Percentiles rank a stretch among this genome's conserved stretches.
Conservation (phyloP, 257 asterid genomes). For the Apocynum venetum region DNA sequence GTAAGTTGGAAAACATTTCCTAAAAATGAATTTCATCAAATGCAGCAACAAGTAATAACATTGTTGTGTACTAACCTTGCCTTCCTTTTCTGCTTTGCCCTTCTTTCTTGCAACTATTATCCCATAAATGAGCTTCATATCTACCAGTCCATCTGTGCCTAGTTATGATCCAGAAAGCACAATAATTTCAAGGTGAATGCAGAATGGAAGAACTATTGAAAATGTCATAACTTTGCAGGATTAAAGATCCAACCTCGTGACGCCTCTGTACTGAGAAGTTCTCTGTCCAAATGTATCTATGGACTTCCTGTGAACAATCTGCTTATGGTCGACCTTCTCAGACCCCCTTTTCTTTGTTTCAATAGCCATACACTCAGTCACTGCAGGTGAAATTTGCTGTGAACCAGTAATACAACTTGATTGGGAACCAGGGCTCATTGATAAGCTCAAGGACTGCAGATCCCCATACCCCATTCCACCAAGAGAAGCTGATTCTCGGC, state of each 20-base stretch:
- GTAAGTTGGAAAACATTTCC: constrained; percentile 2
- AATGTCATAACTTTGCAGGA: background rate
- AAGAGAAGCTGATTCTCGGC: constrained; percentile 33
- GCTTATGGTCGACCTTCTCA: constrained; percentile 58
- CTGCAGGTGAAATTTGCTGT: constrained; percentile 42
- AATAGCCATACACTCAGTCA: constrained; percentile 38
- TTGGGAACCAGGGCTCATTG: constrained; percentile 96
- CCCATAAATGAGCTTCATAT: constrained; percentile 99
- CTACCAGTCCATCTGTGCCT: constrained; percentile 99
- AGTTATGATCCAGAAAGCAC: constrained; percentile 12
- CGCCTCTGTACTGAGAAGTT: constrained; percentile 94
- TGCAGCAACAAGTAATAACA: background rate
- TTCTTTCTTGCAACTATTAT: constrained; percentile 96
- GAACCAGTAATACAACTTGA: constrained; percentile 75
- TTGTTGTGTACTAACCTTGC: constrained; percentile 54
- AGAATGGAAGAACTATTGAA: background rate
- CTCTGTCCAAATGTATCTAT: constrained; percentile 94
- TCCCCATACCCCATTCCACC: constrained; percentile 64
- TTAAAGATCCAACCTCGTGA: constrained; percentile 60
- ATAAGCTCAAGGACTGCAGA: constrained; percentile 66
- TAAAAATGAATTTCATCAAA: background rate
- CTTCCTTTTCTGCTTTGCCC: constrained; percentile 99
- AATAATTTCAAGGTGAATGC: background rate
- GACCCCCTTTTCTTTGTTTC: constrained; percentile 77
- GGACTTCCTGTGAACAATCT: constrained; percentile 81